A percentile compares a stretch with the other conserved stretches of the same genome.
These are phyloP conservation scores for Diophrys appendiculata DNA, from an alignment of 73 alveolate species.

Conservation along the genomic window DNA sequence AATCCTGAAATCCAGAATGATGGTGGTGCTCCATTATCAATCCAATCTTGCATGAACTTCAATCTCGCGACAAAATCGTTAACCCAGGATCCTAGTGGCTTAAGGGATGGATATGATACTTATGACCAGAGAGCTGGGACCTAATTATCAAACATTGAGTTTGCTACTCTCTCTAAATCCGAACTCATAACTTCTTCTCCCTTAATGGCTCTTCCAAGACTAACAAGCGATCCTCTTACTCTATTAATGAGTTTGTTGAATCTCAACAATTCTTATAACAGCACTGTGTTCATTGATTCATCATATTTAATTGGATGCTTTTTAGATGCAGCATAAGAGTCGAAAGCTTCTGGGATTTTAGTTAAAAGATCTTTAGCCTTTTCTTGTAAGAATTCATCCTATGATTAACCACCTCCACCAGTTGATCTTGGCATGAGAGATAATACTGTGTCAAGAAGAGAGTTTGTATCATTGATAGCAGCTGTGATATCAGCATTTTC, in stretches of 20 bases:
- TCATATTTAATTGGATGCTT: slow-evolving; percentile 94
- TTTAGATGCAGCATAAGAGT: slow-evolving; percentile 88
- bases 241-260: slow-evolving; percentile 87
- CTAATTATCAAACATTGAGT: slow-evolving; percentile 94
- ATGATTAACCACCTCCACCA: slow-evolving; percentile 92
- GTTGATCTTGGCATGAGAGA: slow-evolving; percentile 93
- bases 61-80: slow-evolving; percentile 92
- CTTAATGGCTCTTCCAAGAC: slow-evolving; percentile 92
- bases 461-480: slow-evolving; percentile 95
- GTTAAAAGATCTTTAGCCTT: slow-evolving; percentile 85
- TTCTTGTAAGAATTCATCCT: slow-evolving; percentile 92
- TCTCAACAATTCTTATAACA: slow-evolving; percentile 95
- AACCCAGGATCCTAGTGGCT: slow-evolving; percentile 98
- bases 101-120: slow-evolving; percentile 96
- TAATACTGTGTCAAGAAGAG: slow-evolving; percentile 80
- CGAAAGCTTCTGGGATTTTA: slow-evolving; percentile 90
- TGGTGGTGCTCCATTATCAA: slow-evolving; percentile 87
- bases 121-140: slow-evolving; percentile 98
- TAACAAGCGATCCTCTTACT: slow-evolving; percentile 84
- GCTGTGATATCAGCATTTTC: slow-evolving; percentile 99
- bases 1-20: slow-evolving; percentile 95
- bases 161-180: slow-evolving; percentile 98
- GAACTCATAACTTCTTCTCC: slow-evolving; percentile 99
- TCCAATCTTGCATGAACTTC: slow-evolving; percentile 90
- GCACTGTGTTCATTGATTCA: slow-evolving; percentile 98